Evolutionary conservation across 768 basidiomycete genomes (phyloP).

Genomic region (Mycena amicta): DNA sequence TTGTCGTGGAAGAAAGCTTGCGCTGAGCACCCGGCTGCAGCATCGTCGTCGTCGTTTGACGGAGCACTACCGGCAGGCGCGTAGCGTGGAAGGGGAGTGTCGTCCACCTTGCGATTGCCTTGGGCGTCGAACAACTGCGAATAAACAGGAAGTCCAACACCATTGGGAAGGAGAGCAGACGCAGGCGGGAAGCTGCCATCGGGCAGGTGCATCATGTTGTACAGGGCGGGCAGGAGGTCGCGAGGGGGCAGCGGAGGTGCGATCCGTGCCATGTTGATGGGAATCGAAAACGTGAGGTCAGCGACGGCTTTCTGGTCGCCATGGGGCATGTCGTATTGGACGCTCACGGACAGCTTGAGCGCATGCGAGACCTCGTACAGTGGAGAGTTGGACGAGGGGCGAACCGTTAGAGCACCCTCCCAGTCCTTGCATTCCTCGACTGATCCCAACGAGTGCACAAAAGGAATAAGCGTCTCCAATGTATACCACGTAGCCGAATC

Average conservation of each 20-base stretch:
- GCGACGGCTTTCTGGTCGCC: constrained; percentile 29
- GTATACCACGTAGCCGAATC: constrained; percentile 56
- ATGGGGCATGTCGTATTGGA: constrained; percentile 54
- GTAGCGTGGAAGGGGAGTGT: constrained; percentile 69
- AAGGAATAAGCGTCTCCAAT: constrained; percentile 56
- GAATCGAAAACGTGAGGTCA: constrained; percentile 47
- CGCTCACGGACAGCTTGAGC: constrained; percentile 16
- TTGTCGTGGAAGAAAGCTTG: constrained; percentile 8
- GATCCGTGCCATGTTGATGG: constrained; percentile 51
- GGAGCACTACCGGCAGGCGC: constrained; percentile 36
- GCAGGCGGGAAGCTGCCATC: constrained; percentile 16
- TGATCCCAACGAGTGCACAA: constrained; percentile 33
- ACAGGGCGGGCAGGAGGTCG: constrained; percentile 17
- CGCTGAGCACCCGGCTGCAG: background rate
- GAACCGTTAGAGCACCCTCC: constrained; percentile 40
- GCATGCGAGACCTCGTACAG: constrained; percentile 46
- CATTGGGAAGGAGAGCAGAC: constrained; percentile 12
- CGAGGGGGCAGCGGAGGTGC: constrained; percentile 35
- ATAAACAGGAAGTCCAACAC: constrained; percentile 63
- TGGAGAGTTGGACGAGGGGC: constrained; percentile 54
- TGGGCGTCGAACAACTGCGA: constrained; percentile 76
- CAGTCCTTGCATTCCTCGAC: constrained; percentile 38
- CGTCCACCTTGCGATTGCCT: constrained; percentile 73
- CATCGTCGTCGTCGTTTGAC: background rate
- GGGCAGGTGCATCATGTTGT: constrained; percentile 20